phyloP scores from a whole-genome alignment of 140 eudicot genomes.

The Cichorium intybus region DNA sequence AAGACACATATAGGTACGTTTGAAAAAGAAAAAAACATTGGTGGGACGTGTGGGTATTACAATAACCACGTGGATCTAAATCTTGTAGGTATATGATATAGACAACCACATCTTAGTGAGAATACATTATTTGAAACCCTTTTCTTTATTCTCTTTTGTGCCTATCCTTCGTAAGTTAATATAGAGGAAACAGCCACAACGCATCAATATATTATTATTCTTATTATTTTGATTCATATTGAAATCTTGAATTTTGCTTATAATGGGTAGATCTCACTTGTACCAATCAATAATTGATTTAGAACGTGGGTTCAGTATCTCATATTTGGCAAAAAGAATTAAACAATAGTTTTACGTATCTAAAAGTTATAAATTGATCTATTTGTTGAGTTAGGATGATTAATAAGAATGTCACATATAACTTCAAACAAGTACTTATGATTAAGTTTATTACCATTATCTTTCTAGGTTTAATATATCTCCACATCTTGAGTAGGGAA shows the following conservation, averaged over 20 bases:
- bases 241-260: background rate
- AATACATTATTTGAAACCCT: background rate
- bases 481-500: too few relatives aligned
- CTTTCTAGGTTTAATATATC: too few relatives aligned
- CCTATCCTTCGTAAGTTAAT: background rate
- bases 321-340: background rate
- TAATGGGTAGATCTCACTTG: background rate
- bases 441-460: too few relatives aligned
- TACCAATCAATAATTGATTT: background rate
- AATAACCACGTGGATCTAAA: constrained; percentile 15
- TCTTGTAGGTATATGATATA: constrained; percentile 21
- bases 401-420: too few relatives aligned
- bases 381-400: background rate
- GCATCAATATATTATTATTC: background rate
- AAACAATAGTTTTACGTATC: background rate
- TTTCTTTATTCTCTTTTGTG: background rate
- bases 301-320: background rate
- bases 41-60: background rate
- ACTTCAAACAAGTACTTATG: too few relatives aligned
- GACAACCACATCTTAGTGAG: background rate
- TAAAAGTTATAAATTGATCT: background rate
- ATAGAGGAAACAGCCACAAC: constrained; percentile 1
- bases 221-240: background rate
- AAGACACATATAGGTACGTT: background rate
- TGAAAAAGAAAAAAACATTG: background rate